Evolutionary conservation across 768 basidiomycete species (phyloP).

Genomic region (Pholiota conissans): DNA sequence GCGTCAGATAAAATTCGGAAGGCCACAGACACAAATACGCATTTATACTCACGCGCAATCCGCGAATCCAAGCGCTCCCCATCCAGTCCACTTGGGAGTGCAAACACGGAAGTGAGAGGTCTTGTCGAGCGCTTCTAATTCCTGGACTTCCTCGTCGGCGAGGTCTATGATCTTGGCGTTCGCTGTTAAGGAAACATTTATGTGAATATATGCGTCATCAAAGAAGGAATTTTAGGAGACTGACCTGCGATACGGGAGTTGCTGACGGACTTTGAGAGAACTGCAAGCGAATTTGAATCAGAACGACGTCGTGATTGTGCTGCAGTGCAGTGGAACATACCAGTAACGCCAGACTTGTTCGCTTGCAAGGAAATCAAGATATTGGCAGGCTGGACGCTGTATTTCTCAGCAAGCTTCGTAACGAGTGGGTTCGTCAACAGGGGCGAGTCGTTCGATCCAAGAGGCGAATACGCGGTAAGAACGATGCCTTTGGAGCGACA

Average conservation of each 20-base stretch:
- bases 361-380: conserved; percentile 74
- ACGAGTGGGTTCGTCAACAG: conserved; percentile 63
- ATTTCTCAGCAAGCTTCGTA: conserved; percentile 58
- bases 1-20: neutral
- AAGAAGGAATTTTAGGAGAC: conserved; percentile 13
- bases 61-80: conserved; percentile 61
- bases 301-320: too few species aligned
- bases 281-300: conserved; percentile 27
- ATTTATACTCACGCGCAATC: conserved; percentile 38
- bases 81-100: conserved; percentile 64
- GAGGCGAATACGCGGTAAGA: conserved; percentile 77
- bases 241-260: conserved; percentile 57
- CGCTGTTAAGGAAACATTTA: conserved; percentile 27
- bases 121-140: conserved; percentile 61
- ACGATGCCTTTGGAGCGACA: conserved; percentile 66
- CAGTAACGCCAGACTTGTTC: conserved; percentile 58
- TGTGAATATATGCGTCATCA: neutral
- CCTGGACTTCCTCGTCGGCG: conserved; percentile 56
- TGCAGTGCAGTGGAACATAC: too few species aligned
- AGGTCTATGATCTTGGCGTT: conserved; percentile 66
- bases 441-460: conserved; percentile 72
- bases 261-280: conserved; percentile 79
- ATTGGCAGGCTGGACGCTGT: conserved; percentile 60
- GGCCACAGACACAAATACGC: neutral
- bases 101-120: conserved; percentile 64